Base-by-base conservation (phyloP, 352 stramenopile species). In the Phytopythium cucurbitacearum region DNA sequence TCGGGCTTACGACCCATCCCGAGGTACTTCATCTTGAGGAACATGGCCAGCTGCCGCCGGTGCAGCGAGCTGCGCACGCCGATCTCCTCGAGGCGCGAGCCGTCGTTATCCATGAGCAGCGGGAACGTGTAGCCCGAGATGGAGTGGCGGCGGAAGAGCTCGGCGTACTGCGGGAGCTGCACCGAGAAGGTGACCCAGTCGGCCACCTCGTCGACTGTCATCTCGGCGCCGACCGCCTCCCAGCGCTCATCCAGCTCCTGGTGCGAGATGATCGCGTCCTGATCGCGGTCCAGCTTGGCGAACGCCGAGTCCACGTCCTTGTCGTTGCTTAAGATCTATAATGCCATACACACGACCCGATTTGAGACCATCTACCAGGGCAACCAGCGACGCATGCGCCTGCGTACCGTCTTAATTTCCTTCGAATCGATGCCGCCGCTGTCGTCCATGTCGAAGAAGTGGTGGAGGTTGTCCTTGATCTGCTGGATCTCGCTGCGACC, bases 51-150 rank as follows among this genome's bases (percentile, higher is more conserved):
- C 42, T 94, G 84, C 42, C 89, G 80, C 2, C 84, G 81, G 59
- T 94, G 84, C 47, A 94, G 58, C 4, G 84, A 63, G 11, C 72
- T 84, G 1, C 74, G 67, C 12, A 94, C 68, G 16, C 84, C 84
- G 49, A 94, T 83, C 39, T 94, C 81, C 43, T 77, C 56, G 5
- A 94, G 52, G 4, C 79, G 82, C 4, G 58, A 65, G 54, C 81
- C 84, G 36, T 94, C 82, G 21, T 90, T 82, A 21, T 87, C 80
- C 84, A 94, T 94, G 16, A 94, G 64, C 53, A 94, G 57, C 32
- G 84, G 84, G 56, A 94, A 94, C 32, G 81, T 94, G 56, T 94
- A 94, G 3, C 84, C 84, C 1, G 81, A 92, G 47, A 94, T 89
- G 8, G 80, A 94, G 58, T 94, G 71, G 16, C 73, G 55, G 38